phyloP scores from a whole-genome alignment of 768 basidiomycete genomes.

The Lactarius trivialis region DNA sequence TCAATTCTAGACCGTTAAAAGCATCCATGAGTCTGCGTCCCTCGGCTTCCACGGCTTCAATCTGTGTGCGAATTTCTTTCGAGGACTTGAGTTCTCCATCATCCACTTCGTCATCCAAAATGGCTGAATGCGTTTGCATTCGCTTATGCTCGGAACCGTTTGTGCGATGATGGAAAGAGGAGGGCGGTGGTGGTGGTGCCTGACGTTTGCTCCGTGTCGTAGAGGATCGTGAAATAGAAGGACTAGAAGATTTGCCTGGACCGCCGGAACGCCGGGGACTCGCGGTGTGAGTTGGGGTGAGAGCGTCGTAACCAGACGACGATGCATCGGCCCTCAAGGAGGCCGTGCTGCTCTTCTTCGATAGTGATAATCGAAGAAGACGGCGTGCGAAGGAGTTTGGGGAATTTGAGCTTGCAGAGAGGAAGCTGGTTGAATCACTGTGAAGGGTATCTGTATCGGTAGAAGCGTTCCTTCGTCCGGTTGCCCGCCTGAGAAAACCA shows the following conservation, averaged over 20 bases:
- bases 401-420: slow-evolving; percentile 25
- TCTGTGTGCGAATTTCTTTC: slow-evolving; percentile 58
- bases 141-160: slow-evolving; percentile 19
- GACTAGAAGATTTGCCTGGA: slow-evolving; percentile 23
- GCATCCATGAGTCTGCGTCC: slow-evolving; percentile 66
- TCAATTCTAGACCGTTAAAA: slow-evolving; percentile 73
- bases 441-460: slow-evolving; percentile 21
- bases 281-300: slow-evolving; percentile 20
- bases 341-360: slow-evolving; percentile 45
- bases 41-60: slow-evolving; percentile 64
- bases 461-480: slow-evolving; percentile 28
- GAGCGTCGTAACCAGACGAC: slow-evolving; percentile 36
- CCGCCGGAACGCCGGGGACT: slow-evolving; percentile 26
- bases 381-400: slow-evolving; percentile 22
- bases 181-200: slow-evolving; percentile 26
- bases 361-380: slow-evolving; percentile 32
- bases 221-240: slow-evolving; percentile 34
- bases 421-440: slow-evolving; percentile 29
- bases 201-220: slow-evolving; percentile 21
- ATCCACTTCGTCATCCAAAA: slow-evolving; percentile 40
- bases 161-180: slow-evolving; percentile 28
- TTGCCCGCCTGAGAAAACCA: slow-evolving; percentile 31
- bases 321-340: slow-evolving; percentile 43
- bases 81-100: slow-evolving; percentile 55
- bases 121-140: slow-evolving; percentile 23